Base-by-base conservation (phyloP, 164 flowering plant species). In the Vitis rupestris region DNA sequence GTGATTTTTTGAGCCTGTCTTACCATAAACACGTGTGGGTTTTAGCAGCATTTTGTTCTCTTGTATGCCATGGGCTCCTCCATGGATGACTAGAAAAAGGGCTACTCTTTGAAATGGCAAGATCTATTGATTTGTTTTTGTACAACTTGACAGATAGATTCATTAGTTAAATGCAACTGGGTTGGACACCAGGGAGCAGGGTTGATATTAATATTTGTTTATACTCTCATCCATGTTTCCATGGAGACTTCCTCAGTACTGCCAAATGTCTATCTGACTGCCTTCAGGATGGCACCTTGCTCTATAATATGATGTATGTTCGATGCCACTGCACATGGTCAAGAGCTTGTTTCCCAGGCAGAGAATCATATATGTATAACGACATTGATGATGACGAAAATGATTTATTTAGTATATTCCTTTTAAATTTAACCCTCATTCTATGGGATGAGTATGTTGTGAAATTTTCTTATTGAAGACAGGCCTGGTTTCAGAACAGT, bases 1-100 rank as follows among this genome's bases (percentile, higher is more conserved):
- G 27, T 17, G 44, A 37, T 37, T 6, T 37, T 10, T 58, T 68
- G 23, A 63, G n/a, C 16, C 2, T 47, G 60, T 57, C 63, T 64
- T 52, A 58, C 52, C 52, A 29, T 37, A 14, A 73, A 68, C 80
- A 81, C 72, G 69, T 74, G 72, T 13, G 56, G 69, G 14, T 64
- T 63, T 12, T 8, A 64, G 19, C 49, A n/a, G 15, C 58, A 29
- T 51, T 23, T 23, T 23, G 27, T 23, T 23, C 27, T 23, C 27
- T 23, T 23, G 27, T 37, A 37, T 37, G 44, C 44, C 44, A 37
- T 37, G 44, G 44, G 44, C 44, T 37, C 44, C 44, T 37, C 44
- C 44, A 37, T 37, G 44, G 44, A 37, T 37, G 44, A 37, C 0
- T 37, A 37, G 44, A 37, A 37, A 37, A 37, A 3, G 44, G 44